phyloP scores from a whole-genome alignment of 1,284 basidiomycete genomes.

The Agaricales sp. region DNA sequence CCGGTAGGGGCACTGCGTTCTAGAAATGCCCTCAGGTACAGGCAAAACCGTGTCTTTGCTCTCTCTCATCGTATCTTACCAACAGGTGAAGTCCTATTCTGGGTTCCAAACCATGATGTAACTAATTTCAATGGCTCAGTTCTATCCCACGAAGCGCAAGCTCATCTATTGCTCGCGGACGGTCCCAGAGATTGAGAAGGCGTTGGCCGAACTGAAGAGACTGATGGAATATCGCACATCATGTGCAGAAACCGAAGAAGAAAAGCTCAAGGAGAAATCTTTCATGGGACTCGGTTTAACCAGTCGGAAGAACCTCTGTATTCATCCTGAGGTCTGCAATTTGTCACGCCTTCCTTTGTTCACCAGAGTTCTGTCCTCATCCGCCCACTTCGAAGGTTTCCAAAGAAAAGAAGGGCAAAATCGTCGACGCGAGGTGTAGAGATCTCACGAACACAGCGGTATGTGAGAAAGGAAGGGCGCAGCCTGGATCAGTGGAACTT shows the following conservation, averaged over 20 bases:
- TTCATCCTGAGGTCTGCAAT: slow-evolving; percentile 80
- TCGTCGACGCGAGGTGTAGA: slow-evolving; percentile 94
- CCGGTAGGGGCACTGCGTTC: slow-evolving; percentile 87
- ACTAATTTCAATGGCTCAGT: slow-evolving; percentile 34
- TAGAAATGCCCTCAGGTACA: slow-evolving; percentile 99
- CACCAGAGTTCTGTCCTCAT: neutral
- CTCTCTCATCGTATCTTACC: slow-evolving; percentile 95
- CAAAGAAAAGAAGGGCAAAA: slow-evolving; percentile 96
- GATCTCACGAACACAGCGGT: slow-evolving; percentile 86
- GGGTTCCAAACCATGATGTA: neutral
- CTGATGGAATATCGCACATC: slow-evolving; percentile 84
- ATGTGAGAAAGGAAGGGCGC: slow-evolving; percentile 77
- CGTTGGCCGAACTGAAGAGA: slow-evolving; percentile 89
- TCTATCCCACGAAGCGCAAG: slow-evolving; percentile 87
- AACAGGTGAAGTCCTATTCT: slow-evolving; percentile 61
- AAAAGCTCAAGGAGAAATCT: slow-evolving; percentile 69
- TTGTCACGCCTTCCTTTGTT: slow-evolving; percentile 2
- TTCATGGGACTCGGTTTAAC: slow-evolving; percentile 92
- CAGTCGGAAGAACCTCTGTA: slow-evolving; percentile 93
- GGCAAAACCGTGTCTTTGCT: slow-evolving; percentile 98
- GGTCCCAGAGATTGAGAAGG: slow-evolving; percentile 99
- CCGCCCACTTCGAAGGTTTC: slow-evolving; percentile 50
- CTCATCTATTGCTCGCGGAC: slow-evolving; percentile 99
- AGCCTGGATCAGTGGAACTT: slow-evolving; percentile 88
- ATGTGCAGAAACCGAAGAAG: slow-evolving; percentile 61